These are phyloP conservation scores for Cicer bijugum DNA, from an alignment of 306 rosid genomes.

Conservation along the genomic window DNA sequence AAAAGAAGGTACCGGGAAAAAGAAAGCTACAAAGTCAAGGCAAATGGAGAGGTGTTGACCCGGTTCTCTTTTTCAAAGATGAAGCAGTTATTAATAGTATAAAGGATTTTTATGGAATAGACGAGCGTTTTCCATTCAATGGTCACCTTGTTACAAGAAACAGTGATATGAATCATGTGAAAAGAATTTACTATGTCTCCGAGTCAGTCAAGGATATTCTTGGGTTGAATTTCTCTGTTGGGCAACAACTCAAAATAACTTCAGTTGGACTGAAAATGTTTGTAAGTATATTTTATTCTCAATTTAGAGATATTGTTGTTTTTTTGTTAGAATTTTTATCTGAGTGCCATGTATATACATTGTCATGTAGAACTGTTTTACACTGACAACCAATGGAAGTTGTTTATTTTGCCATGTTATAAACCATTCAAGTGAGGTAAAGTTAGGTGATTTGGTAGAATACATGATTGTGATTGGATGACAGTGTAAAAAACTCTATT, in stretches of 20 bases:
- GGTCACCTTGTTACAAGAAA: slow-evolving; percentile 90
- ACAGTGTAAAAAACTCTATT: too few species aligned
- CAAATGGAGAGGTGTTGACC: slow-evolving; percentile 97
- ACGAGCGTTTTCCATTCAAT: slow-evolving; percentile 70
- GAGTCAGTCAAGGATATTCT: slow-evolving; percentile 89
- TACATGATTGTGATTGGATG: too few species aligned
- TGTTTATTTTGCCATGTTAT: too few species aligned
- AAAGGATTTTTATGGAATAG: slow-evolving; percentile 83
- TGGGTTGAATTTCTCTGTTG: slow-evolving; percentile 81
- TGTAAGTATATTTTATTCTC: slow-evolving; percentile 67
- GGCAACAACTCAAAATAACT: slow-evolving; percentile 93
- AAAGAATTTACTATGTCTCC: slow-evolving; percentile 88
- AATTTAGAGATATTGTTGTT: slow-evolving; percentile 12
- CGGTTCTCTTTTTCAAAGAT: slow-evolving; percentile 86
- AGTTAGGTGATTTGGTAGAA: too few species aligned
- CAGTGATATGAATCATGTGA: slow-evolving; percentile 72
- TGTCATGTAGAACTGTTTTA: too few species aligned
- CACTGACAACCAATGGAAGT: too few species aligned
- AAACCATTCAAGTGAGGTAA: too few species aligned
- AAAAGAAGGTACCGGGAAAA: slow-evolving; percentile 58
- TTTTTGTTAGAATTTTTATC: slow-evolving; percentile 17
- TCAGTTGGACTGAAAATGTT: slow-evolving; percentile 95
- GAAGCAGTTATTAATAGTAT: slow-evolving; percentile 71
- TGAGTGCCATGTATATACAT: too few species aligned
- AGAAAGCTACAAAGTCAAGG: slow-evolving; percentile 86